These are phyloP conservation scores for Phylloporus sp. DNA, from an alignment of 768 basidiomycete genomes.

Conservation along the genomic window DNA sequence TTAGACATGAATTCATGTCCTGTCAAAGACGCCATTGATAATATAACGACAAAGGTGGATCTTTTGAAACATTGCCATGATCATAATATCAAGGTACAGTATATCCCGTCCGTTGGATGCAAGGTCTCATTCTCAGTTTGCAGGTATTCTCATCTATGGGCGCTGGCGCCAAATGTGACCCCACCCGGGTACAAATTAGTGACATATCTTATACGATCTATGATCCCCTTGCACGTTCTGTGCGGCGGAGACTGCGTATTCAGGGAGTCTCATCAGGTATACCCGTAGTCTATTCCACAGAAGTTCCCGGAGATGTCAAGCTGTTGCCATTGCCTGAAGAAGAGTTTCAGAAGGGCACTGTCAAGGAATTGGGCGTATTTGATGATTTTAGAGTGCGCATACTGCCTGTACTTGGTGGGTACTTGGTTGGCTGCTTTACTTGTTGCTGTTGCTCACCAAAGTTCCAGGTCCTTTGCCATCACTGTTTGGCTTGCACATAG, in stretches of 20 bases:
- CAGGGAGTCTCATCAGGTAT: constrained; percentile 62
- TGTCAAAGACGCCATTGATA: constrained; percentile 88
- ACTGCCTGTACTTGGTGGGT: constrained; percentile 80
- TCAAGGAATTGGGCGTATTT: constrained; percentile 85
- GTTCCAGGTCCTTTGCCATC: constrained; percentile 62
- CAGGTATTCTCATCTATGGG: constrained; percentile 98
- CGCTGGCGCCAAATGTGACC: constrained; percentile 90
- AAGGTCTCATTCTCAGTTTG: background rate
- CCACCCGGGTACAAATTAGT: constrained; percentile 90
- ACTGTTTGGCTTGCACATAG: constrained; percentile 87
- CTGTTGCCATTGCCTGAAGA: constrained; percentile 88
- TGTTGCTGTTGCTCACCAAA: background rate
- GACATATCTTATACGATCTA: constrained; percentile 92
- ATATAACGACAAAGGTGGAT: constrained; percentile 95
- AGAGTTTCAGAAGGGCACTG: constrained; percentile 84
- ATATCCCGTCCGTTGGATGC: background rate
- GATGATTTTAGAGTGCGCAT: constrained; percentile 94
- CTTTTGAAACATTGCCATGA: constrained; percentile 85
- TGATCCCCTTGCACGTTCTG: constrained; percentile 90
- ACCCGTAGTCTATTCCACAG: constrained; percentile 93
- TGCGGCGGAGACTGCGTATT: constrained; percentile 70
- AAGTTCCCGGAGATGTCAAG: constrained; percentile 84
- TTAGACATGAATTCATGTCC: constrained; percentile 5
- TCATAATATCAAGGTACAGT: constrained; percentile 75
- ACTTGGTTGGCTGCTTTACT: background rate